Evolutionary conservation across 208 protist genomes (phyloP).

Genomic region (Trypanosoma cruzi): DNA sequence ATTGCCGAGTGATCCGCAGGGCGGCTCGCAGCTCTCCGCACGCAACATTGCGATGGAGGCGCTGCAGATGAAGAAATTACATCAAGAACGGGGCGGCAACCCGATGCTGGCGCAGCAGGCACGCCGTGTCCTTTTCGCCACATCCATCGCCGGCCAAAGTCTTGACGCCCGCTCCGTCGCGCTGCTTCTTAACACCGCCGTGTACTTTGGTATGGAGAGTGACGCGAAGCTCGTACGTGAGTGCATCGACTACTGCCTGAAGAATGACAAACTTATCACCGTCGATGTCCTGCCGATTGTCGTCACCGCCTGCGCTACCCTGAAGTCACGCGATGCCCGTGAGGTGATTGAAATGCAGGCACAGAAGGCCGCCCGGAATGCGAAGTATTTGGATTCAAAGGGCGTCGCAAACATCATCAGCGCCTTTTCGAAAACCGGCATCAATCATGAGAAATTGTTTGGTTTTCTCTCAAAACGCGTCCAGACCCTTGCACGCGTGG

Average conservation of each 20-base stretch:
- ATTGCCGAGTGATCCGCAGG: slow-evolving; percentile 62
- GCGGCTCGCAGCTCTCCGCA: slow-evolving; percentile 75
- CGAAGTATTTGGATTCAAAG: slow-evolving; percentile 87
- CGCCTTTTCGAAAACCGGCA: slow-evolving; percentile 89
- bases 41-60: slow-evolving; percentile 89
- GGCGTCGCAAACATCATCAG: slow-evolving; percentile 87
- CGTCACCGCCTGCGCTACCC: slow-evolving; percentile 88
- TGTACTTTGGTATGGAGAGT: slow-evolving; percentile 95
- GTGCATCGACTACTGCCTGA: slow-evolving; percentile 91
- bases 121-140: slow-evolving; percentile 88
- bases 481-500: slow-evolving; percentile 85
- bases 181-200: slow-evolving; percentile 87
- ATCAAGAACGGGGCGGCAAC: slow-evolving; percentile 87
- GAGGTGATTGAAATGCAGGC: slow-evolving; percentile 94
- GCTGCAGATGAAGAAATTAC: slow-evolving; percentile 93
- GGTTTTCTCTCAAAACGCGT: slow-evolving; percentile 80
- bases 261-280: slow-evolving; percentile 90
- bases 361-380: slow-evolving; percentile 82
- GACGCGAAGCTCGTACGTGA: slow-evolving; percentile 90
- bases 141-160: slow-evolving; percentile 84
- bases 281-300: slow-evolving; percentile 86
- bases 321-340: slow-evolving; percentile 90
- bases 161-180: slow-evolving; percentile 87
- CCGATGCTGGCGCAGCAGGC: slow-evolving; percentile 93
- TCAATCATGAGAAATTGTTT: slow-evolving; percentile 87